Base-by-base conservation (phyloP, 1,284 basidiomycete species). In the Trichosporon asahii region DNA sequence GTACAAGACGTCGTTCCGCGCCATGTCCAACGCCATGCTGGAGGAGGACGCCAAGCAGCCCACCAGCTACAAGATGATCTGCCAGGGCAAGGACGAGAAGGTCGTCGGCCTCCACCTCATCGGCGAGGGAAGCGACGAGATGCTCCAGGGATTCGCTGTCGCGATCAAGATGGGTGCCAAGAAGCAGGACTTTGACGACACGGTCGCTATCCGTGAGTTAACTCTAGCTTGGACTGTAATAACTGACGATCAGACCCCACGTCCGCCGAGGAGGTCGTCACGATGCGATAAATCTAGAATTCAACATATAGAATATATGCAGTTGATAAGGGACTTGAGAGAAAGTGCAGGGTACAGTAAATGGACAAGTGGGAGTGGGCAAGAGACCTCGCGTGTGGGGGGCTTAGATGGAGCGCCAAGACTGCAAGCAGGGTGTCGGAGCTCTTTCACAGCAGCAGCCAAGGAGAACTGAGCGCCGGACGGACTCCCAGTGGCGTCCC, bases 51-150 rank as follows among this genome's bases (percentile, higher is more conserved):
- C 95, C 86, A 97, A 96, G 84, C 91, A 95, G 77, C 96, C 97
- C 1, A 91, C 94, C 0, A 87, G 93, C 60, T 95, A 94, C 87
- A 99, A 99, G 85, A 88, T 99, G 61, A 86, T 99, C 76, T 89
- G 89, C 71, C 88, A 88, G 1, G 95, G 95, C 0, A 88, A 89
- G 9, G 94, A 98, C 76, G 94, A 99, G 82, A 92, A 91, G 78
- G 91, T 99, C 46, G 93, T 99, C 21, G 96, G 96, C 21, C 85
- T 98, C 66, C 97, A 99, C 83, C 90, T 98, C 75, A 90, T 98
- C 72, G 96, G 95, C 5, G 78, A 88, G 75, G 94, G 94, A 65
- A 91, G 89, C 73, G 96, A 98, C 80, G 95, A 98, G 84, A 89
- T 92, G 76, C 85, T 95, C 84, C 95, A 98, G 86, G 95, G 95